Percentiles rank a stretch among this genome's conserved stretches.
phyloP scores from a whole-genome alignment of 2,329 filamentous ascomycete genomes.

The Alternaria atra region DNA sequence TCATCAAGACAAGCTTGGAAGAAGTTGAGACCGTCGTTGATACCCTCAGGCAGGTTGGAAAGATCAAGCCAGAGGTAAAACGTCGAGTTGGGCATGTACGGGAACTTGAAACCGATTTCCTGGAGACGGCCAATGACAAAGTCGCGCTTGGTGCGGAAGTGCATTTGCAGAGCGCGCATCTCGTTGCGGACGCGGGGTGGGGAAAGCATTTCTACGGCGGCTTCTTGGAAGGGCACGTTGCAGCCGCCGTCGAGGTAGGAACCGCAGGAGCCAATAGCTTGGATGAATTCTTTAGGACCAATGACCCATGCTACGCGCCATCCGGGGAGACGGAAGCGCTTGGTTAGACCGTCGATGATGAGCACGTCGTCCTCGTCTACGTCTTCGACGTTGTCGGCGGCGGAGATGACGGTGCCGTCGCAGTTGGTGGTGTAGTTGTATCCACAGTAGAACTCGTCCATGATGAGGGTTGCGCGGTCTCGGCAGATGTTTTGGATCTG shows the following conservation, averaged over 20 bases:
- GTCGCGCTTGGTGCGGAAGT: slow-evolving; percentile 94
- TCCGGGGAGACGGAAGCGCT: slow-evolving; percentile 93
- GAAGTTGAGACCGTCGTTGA: slow-evolving; percentile 94
- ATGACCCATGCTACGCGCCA: slow-evolving; percentile 98
- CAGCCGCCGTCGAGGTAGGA: slow-evolving; percentile 94
- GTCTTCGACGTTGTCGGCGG: slow-evolving; percentile 88
- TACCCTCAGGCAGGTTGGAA: slow-evolving; percentile 74
- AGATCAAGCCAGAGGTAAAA: slow-evolving; percentile 89
- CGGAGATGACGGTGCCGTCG: slow-evolving; percentile 87
- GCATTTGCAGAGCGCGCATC: slow-evolving; percentile 87
- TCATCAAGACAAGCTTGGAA: slow-evolving; percentile 93
- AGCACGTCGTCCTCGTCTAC: slow-evolving; percentile 83
- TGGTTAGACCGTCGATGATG: slow-evolving; percentile 94
- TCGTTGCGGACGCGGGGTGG: slow-evolving; percentile 80
- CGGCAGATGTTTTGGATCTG: slow-evolving; percentile 94
- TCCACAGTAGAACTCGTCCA: slow-evolving; percentile 74
- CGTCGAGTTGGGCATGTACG: slow-evolving; percentile 84
- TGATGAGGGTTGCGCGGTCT: slow-evolving; percentile 88
- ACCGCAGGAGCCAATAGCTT: slow-evolving; percentile 89
- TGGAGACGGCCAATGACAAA: slow-evolving; percentile 82
- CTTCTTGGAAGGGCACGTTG: slow-evolving; percentile 95
- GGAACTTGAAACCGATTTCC: slow-evolving; percentile 85
- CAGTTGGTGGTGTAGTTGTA: slow-evolving; percentile 97
- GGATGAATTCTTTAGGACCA: slow-evolving; percentile 95
- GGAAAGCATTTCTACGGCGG: slow-evolving; percentile 91